phyloP scores from a whole-genome alignment of 768 basidiomycete genomes.

The Gymnopilus junonius region DNA sequence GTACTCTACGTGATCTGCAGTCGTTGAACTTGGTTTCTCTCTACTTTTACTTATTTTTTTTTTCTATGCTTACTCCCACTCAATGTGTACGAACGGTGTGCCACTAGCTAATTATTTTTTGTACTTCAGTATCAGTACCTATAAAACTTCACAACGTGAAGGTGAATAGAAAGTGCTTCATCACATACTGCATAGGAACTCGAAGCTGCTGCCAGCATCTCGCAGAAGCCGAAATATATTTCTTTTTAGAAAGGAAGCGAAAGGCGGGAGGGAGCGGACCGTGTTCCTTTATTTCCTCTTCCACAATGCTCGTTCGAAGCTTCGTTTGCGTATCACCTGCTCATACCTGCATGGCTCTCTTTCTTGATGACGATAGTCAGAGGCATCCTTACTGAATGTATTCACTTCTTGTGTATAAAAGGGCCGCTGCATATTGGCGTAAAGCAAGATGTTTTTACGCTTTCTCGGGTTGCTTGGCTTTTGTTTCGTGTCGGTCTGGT shows the following conservation, averaged over 20 bases:
- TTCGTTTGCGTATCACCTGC: conserved; percentile 3
- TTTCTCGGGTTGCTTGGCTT: conserved; percentile 5
- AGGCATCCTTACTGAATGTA: neutral
- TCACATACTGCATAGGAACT: neutral
- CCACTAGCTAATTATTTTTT: neutral
- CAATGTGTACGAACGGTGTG: neutral
- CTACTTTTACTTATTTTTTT: neutral
- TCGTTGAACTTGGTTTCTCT: neutral
- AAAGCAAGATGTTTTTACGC: conserved; percentile 1
- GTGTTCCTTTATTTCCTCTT: neutral
- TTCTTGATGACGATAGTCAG: neutral
- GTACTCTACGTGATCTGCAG: neutral
- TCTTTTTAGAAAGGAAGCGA: neutral
- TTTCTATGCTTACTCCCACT: neutral
- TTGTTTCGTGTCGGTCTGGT: conserved; percentile 2
- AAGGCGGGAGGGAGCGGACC: neutral
- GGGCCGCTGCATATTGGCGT: neutral
- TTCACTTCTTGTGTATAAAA: neutral
- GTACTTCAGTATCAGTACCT: neutral
- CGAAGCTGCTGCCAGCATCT: neutral
- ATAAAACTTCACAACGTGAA: neutral
- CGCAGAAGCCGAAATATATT: neutral
- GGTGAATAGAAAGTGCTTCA: neutral
- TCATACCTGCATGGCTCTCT: conserved; percentile 1
- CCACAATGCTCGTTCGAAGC: neutral